Conservation (phyloP, 805 yeast species). For the Lipomyces sp. region DNA sequence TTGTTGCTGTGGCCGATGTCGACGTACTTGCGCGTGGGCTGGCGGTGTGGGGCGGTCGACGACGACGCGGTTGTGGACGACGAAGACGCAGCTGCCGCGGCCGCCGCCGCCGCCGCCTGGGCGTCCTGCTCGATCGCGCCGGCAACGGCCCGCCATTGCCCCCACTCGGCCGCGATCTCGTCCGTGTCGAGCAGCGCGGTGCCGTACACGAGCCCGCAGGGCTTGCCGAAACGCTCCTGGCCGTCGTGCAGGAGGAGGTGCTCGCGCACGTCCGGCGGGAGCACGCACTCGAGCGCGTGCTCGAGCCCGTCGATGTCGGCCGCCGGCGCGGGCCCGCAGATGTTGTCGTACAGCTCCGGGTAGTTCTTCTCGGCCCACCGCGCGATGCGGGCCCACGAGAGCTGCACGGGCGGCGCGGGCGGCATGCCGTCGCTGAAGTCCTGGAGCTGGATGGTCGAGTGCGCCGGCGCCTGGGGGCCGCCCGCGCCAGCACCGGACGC, state of each 20-base stretch:
- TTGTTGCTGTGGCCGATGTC: background rate
- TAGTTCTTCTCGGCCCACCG: slow-evolving; percentile 75
- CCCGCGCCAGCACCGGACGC: background rate
- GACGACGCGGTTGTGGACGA: slow-evolving; percentile 17
- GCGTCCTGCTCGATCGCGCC: slow-evolving; percentile 27
- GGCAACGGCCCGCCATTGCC: slow-evolving; percentile 78
- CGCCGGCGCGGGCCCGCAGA: slow-evolving; percentile 74
- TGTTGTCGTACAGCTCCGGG: slow-evolving; percentile 75
- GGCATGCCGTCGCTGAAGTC: slow-evolving; percentile 57
- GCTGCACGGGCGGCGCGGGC: slow-evolving; percentile 57
- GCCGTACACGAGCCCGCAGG: slow-evolving; percentile 77
- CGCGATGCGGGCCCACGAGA: slow-evolving; percentile 87
- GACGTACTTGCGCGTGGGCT: slow-evolving; percentile 10
- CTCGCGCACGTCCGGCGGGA: slow-evolving; percentile 81
- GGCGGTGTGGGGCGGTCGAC: slow-evolving; percentile 33
- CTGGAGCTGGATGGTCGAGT: slow-evolving; percentile 37
- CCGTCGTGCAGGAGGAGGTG: slow-evolving; percentile 85
- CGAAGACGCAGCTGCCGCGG: slow-evolving; percentile 23
- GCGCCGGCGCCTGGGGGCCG: background rate
- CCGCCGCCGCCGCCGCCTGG: background rate
- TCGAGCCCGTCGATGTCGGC: slow-evolving; percentile 81
- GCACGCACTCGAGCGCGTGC: slow-evolving; percentile 64
- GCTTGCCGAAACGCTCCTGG: slow-evolving; percentile 72
- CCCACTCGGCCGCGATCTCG: slow-evolving; percentile 73
- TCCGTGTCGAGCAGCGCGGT: slow-evolving; percentile 76